phyloP scores from a whole-genome alignment of 208 protist species.

The Leishmania aethiopica region DNA sequence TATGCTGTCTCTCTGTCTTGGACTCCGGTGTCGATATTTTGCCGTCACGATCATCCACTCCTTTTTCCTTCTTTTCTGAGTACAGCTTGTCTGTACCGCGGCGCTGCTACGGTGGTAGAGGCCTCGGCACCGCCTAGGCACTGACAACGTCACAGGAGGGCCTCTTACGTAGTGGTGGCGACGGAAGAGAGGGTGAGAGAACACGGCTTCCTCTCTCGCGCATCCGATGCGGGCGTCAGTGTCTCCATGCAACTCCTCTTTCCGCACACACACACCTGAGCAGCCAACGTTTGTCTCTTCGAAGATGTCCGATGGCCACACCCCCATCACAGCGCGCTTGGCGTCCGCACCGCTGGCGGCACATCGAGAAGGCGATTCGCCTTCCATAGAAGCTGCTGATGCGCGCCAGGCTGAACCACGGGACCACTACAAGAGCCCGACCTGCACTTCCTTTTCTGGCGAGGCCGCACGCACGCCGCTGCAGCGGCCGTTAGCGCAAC shows the following conservation, averaged over 20 bases:
- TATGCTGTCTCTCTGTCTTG: background rate
- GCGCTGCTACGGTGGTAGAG: background rate
- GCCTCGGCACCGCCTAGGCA: background rate
- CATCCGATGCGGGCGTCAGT: background rate
- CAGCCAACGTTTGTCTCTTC: background rate
- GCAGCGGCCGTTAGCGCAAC: constrained; percentile 15
- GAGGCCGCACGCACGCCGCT: constrained; percentile 7
- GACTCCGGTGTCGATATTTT: background rate
- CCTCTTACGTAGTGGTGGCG: background rate
- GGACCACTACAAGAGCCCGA: background rate
- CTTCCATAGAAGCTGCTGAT: background rate
- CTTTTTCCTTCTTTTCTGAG: constrained; percentile 9
- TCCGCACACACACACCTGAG: background rate
- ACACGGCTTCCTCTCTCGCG: background rate
- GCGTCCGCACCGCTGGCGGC: background rate
- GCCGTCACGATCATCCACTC: background rate
- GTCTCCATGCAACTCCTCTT: background rate
- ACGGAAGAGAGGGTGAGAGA: background rate
- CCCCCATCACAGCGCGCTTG: background rate
- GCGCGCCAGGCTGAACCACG: background rate
- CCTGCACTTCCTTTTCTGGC: constrained; percentile 4
- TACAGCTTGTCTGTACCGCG: background rate
- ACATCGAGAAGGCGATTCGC: background rate
- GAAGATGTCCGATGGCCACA: background rate
- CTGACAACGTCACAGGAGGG: background rate